Evolutionary conservation across 306 rosid genomes (phyloP), one percentile per base, ranked within the genome.

Genomic region (Citrullus amarus): DNA sequence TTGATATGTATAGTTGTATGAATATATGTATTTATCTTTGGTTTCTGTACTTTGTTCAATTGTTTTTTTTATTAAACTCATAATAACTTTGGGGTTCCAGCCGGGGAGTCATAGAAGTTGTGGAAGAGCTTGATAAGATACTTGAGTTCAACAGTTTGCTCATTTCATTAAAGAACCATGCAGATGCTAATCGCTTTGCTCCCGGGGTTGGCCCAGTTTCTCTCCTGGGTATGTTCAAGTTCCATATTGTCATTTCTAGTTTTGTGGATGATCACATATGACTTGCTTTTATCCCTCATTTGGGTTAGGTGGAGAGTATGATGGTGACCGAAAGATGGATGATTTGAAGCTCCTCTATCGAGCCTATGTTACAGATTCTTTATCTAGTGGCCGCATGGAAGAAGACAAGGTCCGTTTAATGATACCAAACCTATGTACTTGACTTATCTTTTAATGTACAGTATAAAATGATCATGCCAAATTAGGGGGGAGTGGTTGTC

Each of bases 201-300:
- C 87, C 90, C 78, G 97, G 99, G 75, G 88, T 89, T 77, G 99
- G 99, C 32, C 93, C 97, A 1, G 70, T 95, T 86, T 91, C 97
- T 83, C 86, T 92, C 83, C 69, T 83, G 25, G 98, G 98, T 90
- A 84, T 81, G 86, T 36, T 78, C 50, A 80, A 68, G 43, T 39
- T 75, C 38, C 54, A 20, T 80, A 67, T 73, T 60, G 41, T 67
- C 46, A 22, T 66, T 65, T 39, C 55, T 70, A 7, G 46, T 80
- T 80, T 69, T 78, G 44, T 63, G 44, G 59, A 63, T 32, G 61
- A 76, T 62, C 67, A 53, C 63, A 55, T 75, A 78, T 43, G 82
- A 77, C 83, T 41, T 81, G 32, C 43, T 82, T 48, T 72, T 81
- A 63, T 82, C 66, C 54, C 46, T 81, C 43, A 63, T 77, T 66